A percentile compares a stretch with the other conserved stretches of the same genome.
phyloP scores from a whole-genome alignment of 1,284 basidiomycete genomes.

The Ganoderma leucocontextum region DNA sequence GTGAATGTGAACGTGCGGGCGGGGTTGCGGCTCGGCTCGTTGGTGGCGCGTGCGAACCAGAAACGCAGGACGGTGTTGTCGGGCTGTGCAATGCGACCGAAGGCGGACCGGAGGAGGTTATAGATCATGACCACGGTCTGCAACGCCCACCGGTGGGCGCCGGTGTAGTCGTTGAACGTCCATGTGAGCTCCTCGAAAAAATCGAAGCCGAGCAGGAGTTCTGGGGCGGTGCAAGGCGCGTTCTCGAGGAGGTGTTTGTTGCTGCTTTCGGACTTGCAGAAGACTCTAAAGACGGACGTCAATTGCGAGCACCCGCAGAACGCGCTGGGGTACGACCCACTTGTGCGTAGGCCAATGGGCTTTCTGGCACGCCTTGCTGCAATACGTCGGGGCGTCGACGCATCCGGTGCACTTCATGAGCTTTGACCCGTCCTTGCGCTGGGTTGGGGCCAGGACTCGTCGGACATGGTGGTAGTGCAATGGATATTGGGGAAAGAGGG shows the following conservation, averaged over 20 bases:
- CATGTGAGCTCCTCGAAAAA: not conserved
- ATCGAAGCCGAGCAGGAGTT: not conserved
- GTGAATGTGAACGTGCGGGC: not conserved
- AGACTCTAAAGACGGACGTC: not conserved
- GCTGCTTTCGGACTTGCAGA: not conserved
- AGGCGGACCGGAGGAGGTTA: not conserved
- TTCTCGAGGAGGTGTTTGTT: not conserved
- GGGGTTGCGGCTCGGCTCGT: not conserved
- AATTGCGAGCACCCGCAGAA: not conserved
- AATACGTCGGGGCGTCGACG: not conserved
- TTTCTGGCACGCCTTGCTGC: not conserved
- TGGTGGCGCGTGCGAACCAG: not conserved
- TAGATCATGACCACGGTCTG: not conserved
- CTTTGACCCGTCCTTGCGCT: not conserved
- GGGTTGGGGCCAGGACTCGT: not conserved
- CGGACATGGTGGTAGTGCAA: not conserved
- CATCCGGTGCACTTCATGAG: constrained; percentile 6
- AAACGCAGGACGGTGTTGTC: not conserved
- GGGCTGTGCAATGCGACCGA: not conserved
- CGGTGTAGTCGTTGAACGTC: not conserved
- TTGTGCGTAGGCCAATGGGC: not conserved
- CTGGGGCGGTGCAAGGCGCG: not conserved
- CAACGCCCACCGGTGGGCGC: not conserved
- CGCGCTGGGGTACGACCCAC: not conserved
- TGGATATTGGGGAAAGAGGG: no score